Base-by-base conservation (phyloP, 371 early-diverging fungal species). In the Polyrhizophydium stewartii region DNA sequence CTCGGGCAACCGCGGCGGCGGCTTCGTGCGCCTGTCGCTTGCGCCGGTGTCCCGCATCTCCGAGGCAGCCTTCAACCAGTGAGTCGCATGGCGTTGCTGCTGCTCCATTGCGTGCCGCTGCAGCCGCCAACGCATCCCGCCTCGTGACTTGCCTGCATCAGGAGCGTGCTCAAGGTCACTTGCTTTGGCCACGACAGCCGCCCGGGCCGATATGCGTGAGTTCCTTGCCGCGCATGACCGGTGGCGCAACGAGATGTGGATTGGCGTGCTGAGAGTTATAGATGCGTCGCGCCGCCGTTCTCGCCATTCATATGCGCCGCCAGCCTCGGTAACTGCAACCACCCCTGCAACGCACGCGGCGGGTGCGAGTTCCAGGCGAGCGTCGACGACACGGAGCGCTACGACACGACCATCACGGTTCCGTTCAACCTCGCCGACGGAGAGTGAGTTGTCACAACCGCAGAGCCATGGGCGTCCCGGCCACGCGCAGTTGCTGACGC, bases 401-500 rank as follows among this genome's bases (percentile, higher is more conserved):
- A 43, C 30, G 63, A 62, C 50, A 62, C 63, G 10, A 56, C 46
- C 22, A 56, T 62, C 47, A 62, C 63, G 3, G 40, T 62, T n/a
- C 63, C 63, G 12, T 57, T 9, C 58, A 62, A 62, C 43, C 63
- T 62, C 1, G 57, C 40, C 10, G 28, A 62, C 37, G 63, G 63
- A 3, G 43, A 38, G 61, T 61, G 41, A 5, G 61, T 61, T 5
- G n/a, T n/a, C n/a, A n/a, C n/a, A n/a, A n/a, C n/a, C n/a, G n/a
- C n/a, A n/a, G n/a, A n/a, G n/a, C n/a, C n/a, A n/a, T n/a, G n/a
- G n/a, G 3, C 35, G 7, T 35, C 35, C 35, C 35, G 3, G 35
- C 35, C 13, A 13, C 13, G 35, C 35, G 13, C 35, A 35, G 3
- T 13, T 35, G 35, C 7, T 35, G 7, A 7, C 7, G 35, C 35